phyloP scores from a whole-genome alignment of 2,329 filamentous ascomycete species.

The Aureobasidium sp. region DNA sequence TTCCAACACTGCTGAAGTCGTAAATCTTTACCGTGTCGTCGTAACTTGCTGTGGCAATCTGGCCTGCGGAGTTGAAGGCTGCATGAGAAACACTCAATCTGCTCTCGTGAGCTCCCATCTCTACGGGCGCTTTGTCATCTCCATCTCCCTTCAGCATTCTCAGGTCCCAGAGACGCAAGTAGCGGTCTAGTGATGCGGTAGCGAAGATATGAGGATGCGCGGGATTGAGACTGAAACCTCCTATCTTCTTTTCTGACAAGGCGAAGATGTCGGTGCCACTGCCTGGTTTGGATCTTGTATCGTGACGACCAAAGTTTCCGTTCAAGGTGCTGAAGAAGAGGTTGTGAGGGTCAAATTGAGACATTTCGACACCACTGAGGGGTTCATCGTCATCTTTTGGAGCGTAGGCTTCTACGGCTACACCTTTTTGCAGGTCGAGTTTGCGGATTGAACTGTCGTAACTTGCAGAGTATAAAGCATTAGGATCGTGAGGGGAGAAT shows the following conservation, averaged over 20 bases:
- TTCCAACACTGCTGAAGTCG: conserved; percentile 47
- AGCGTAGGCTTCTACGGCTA: conserved; percentile 74
- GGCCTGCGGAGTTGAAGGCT: conserved; percentile 75
- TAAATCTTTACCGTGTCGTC: conserved; percentile 95
- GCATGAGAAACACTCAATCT: conserved; percentile 85
- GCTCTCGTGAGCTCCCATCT: conserved; percentile 75
- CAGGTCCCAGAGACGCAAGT: conserved; percentile 85
- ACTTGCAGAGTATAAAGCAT: conserved; percentile 72
- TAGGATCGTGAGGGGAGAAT: conserved; percentile 64
- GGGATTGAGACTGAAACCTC: conserved; percentile 81
- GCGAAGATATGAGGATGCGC: conserved; percentile 72
- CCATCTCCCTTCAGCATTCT: conserved; percentile 64
- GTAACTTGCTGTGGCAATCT: conserved; percentile 86
- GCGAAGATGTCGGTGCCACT: conserved; percentile 56
- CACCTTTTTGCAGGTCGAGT: conserved; percentile 71
- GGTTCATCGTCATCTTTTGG: conserved; percentile 64
- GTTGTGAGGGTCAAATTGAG: conserved; percentile 58
- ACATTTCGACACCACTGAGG: conserved; percentile 77
- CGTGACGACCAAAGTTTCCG: conserved; percentile 72
- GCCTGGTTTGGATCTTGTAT: conserved; percentile 53
- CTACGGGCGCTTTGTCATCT: conserved; percentile 50
- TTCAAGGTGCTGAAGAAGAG: conserved; percentile 83
- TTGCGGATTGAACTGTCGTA: conserved; percentile 91
- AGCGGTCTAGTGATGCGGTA: conserved; percentile 83
- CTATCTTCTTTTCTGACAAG: conserved; percentile 87